Evolutionary conservation across 2,329 filamentous ascomycete species (phyloP), one percentile per base, ranked within the genome.

Genomic region (Dactylonectria estremocensis): DNA sequence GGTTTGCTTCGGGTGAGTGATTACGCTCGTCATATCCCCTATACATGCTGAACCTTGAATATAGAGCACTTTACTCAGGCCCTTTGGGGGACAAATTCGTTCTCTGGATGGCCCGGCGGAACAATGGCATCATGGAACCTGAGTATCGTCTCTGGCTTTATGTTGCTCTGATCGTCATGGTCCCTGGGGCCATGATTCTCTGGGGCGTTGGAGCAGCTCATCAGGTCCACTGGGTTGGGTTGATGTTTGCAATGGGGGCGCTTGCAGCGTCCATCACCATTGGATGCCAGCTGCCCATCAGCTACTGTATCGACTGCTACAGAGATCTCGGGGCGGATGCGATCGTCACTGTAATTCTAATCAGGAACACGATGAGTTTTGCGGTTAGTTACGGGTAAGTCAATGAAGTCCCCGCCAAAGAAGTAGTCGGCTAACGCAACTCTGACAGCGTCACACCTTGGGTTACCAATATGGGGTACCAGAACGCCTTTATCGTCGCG

Each of bases 171-270:
- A 6, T 67, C 79, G 3, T 76, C 83, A 0, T 80, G 82, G n/a
- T 43, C 6, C 40, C 40, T 1, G 78, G 76, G 20, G 83, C 82
- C 1, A 77, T 87, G 20, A 80, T 87, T 52, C 69, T 85, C 4
- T 87, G 84, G 85, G 85, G 85, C 40, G 83, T 87, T 1, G 85
- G 85, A 5, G 79, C 72, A 72, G 5, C 75, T 78, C n/a, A n/a
- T 43, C 49, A 74, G 7, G 66, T 81, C 9, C 80, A 80, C 59
- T 81, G 77, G 76, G 75, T 79, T 28, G 79, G 77, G 5, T 68
- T 81, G 13, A 67, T 78, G 1, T 75, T 81, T 48, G 80, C 77
- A 28, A 78, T 81, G 67, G 76, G 77, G 11, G 71, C 70, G 5
- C 69, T 76, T 2, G 75, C 77, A 1, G 40, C 14, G 16, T 43